Percentiles rank a stretch among this genome's conserved stretches.
Conservation (phyloP, 768 basidiomycete species). For the Pleurotus ostreatus region DNA sequence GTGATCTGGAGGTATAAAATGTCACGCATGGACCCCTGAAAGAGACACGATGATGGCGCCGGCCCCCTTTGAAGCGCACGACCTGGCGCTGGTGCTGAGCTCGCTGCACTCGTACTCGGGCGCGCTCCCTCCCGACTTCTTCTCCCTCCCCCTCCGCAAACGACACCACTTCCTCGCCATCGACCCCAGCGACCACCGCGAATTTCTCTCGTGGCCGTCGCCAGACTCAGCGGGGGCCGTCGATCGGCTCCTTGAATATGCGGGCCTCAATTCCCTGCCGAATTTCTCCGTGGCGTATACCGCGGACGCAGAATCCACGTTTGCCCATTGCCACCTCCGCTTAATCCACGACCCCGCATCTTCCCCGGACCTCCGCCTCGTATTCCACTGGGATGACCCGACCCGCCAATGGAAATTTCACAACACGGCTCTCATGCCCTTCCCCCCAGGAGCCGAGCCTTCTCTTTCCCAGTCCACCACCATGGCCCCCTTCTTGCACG, state of each 20-base stretch:
- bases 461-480: conserved; percentile 18
- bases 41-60: neutral
- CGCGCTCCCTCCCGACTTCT: conserved; percentile 51
- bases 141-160: conserved; percentile 57
- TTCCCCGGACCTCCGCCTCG: conserved; percentile 43
- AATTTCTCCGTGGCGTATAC: conserved; percentile 18
- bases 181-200: conserved; percentile 39
- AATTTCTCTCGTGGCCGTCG: conserved; percentile 71
- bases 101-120: conserved; percentile 18
- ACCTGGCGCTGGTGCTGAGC: neutral
- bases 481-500: conserved; percentile 15
- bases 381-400: conserved; percentile 61
- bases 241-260: conserved; percentile 41
- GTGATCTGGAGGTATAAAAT: neutral
- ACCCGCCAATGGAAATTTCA: conserved; percentile 63
- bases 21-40: too few species aligned
- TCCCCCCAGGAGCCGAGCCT: conserved; percentile 41
- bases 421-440: conserved; percentile 66
- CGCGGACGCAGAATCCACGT: conserved; percentile 29
- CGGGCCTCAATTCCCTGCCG: conserved; percentile 15
- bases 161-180: conserved; percentile 64
- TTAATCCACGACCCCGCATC: conserved; percentile 17
- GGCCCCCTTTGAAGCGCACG: neutral
- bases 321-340: conserved; percentile 38
- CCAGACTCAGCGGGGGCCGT: conserved; percentile 23